Percentiles rank a stretch among this genome's conserved stretches.
Conservation (phyloP, 495 filamentous ascomycete species). For the Penicillium paxilli region DNA sequence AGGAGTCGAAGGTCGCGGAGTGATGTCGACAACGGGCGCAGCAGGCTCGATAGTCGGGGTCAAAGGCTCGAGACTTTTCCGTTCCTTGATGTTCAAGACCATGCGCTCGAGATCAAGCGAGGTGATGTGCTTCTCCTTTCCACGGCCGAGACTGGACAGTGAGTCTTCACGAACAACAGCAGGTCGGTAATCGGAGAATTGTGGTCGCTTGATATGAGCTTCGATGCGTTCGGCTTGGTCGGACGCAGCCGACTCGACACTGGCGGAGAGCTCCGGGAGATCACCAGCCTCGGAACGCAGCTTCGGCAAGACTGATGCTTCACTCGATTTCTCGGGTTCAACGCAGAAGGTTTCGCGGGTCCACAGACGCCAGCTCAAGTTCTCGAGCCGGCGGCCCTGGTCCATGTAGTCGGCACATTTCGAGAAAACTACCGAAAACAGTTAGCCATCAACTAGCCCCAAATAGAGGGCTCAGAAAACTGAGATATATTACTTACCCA, state of each 20-base stretch:
- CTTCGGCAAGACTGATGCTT: conserved; percentile 43
- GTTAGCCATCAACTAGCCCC: conserved; percentile 9
- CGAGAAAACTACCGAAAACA: conserved; percentile 70
- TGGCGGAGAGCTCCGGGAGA: conserved; percentile 85
- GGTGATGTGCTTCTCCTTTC: conserved; percentile 87
- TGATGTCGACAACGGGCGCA: conserved; percentile 54
- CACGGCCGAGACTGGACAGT: conserved; percentile 56
- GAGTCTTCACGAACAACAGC: conserved; percentile 53
- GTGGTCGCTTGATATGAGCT: conserved; percentile 56
- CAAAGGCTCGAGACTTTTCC: conserved; percentile 64
- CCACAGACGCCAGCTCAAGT: conserved; percentile 95
- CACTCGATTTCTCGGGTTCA: conserved; percentile 58
- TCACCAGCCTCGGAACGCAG: conserved; percentile 53
- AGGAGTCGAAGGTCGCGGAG: conserved; percentile 44
- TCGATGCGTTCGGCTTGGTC: conserved; percentile 72
- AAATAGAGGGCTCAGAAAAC: neutral
- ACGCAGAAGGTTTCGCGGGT: conserved; percentile 96
- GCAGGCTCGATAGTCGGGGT: conserved; percentile 44
- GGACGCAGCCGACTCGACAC: conserved; percentile 80
- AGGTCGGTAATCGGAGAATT: conserved; percentile 42
- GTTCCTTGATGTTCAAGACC: conserved; percentile 82
- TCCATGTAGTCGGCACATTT: conserved; percentile 94
- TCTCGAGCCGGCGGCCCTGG: conserved; percentile 88
- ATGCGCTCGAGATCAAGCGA: conserved; percentile 85
- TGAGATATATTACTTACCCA: conserved; percentile 62